Base-by-base conservation (phyloP, 2,329 filamentous ascomycete species). In the Fusarium sp. region DNA sequence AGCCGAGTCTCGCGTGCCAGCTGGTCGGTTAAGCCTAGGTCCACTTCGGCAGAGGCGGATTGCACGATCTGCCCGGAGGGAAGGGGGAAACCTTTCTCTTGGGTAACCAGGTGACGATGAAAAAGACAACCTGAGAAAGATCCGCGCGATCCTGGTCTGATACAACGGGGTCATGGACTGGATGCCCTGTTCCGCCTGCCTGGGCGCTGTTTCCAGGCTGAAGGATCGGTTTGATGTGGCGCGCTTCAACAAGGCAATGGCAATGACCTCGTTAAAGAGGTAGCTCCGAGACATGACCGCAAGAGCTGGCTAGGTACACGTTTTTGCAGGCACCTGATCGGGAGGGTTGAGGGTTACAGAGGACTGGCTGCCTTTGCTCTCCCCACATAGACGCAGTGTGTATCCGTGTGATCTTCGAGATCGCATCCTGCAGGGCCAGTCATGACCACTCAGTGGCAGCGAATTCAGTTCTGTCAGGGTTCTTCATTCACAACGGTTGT, bases 261-360 rank as follows among this genome's bases (percentile, higher is more conserved):
- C n/a, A 39, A 50, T 27, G 57, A 23, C 47, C 49, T 58, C 33
- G 54, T 61, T 49, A 44, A 52, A 44, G 37, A 37, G 51, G 61
- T 65, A 59, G 65, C 46, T 60, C 71, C 71, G 67, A 73, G 48
- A 59, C 55, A 68, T 17, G 47, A 39, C 62, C 51, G 49, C 43
- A 19, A 47, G 53, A 47, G 35, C 56, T 59, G 49, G 56, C 20
- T 49, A 37, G 14, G 50, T 27, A 32, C 33, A 58, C 27, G 50
- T 30, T 46, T 19, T 17, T 23, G 45, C 22, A 56, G 25, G 53
- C 51, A 47, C 53, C 48, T 52, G 61, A 60, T 41, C 52, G 25
- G 43, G 51, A 60, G 55, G 56, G 48, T 58, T 48, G 51, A 60
- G 55, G 56, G 48, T 58, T 48, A 47, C 52, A 27, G 33, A 52